Base-by-base conservation (phyloP, 176 grass and related monocot genomes). In the Aegilops sharonensis region DNA sequence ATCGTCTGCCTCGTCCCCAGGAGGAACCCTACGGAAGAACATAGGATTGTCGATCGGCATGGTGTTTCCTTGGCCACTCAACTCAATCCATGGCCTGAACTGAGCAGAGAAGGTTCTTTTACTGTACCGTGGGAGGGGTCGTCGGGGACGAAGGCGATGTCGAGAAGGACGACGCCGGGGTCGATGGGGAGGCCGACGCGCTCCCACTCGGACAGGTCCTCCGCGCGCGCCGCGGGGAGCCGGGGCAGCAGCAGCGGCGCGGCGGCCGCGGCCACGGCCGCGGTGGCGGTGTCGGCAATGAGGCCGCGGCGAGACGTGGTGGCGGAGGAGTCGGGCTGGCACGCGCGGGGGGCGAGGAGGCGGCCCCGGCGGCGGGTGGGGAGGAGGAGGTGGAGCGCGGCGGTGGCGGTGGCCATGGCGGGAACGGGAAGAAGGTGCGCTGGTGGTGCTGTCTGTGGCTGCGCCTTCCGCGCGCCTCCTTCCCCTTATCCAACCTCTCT, bases 101-200 rank as follows among this genome's bases (percentile, higher is more conserved):
- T 8, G 15, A 54, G 2, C 17, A 20, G 52, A 56, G 52, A 56
- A 52, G 5, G 17, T 3, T 43, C 2, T 64, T 30, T 5, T 1
- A 5, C 30, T 84, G 27, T 27, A 95, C 97, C 94, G 75, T 95
- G 97, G 73, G 87, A 84, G 5, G 90, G 84, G 52, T 98, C 94
- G 61, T 95, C 97, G 59, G 97, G 94, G 64, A 98, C 97, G 86
- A 98, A 98, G 57, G 92, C 93, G 86, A 98, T 91, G 90, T 98
- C 97, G 82, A 98, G 97, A 40, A 98, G 92, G 14, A 98, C 94
- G 21, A 98, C 97, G 75, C 97, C 97, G 0, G 92, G 85, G 84
- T 98, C 94, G 76, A 95, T 91, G 11, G 94, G 92, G 21, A 98
- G 90, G 15, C 77, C 82, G 61, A 98, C 79, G 43, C 94, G 93